These are phyloP conservation scores for Aspergillus ibericus DNA, from an alignment of 2,329 filamentous ascomycete genomes.

Conservation along the genomic window DNA sequence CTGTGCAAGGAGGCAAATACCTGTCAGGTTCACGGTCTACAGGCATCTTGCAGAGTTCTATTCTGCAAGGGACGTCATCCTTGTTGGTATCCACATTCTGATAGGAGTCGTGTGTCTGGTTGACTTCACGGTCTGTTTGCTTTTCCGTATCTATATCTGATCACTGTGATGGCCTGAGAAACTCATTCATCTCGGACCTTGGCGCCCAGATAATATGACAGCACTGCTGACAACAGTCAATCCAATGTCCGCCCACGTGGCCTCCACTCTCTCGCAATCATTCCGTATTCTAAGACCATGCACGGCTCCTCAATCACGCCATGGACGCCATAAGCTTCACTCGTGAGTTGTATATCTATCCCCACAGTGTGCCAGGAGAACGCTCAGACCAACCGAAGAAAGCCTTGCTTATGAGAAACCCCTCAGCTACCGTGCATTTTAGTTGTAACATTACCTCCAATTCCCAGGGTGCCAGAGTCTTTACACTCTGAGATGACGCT, in stretches of 20 bases:
- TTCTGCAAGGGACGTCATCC: neutral
- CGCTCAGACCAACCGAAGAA: neutral
- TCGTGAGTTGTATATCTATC: neutral
- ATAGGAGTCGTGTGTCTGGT: neutral
- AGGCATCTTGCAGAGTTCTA: neutral
- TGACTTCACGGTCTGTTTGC: too few species aligned
- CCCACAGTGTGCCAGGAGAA: neutral
- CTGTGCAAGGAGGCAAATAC: neutral
- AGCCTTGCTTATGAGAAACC: neutral
- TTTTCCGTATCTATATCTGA: neutral
- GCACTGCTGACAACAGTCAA: neutral
- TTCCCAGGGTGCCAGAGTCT: neutral
- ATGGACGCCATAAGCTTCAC: neutral
- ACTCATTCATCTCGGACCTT: neutral
- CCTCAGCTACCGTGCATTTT: neutral
- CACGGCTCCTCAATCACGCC: neutral
- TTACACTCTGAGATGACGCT: too few species aligned
- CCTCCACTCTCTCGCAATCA: neutral
- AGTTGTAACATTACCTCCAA: neutral
- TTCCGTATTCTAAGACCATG: neutral
- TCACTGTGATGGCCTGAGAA: neutral
- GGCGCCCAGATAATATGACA: neutral
- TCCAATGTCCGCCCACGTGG: neutral
- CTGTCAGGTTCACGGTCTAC: neutral
- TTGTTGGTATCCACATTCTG: neutral